Evolutionary conservation across 176 grass and related monocot species (phyloP).

Genomic region (Neostapfia colusana): DNA sequence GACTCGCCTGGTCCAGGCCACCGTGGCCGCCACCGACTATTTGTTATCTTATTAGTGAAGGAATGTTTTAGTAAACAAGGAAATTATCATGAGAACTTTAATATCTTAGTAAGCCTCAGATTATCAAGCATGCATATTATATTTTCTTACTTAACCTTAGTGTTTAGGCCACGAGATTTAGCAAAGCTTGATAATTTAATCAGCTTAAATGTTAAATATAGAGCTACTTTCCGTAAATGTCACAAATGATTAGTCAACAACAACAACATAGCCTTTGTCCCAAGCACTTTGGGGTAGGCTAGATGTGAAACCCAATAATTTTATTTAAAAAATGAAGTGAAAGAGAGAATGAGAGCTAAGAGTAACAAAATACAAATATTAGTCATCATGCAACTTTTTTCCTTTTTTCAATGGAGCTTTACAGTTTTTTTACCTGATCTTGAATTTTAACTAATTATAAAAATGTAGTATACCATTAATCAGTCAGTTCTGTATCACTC

Average conservation of each 20-base stretch:
- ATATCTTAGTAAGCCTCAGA: constrained; percentile 9
- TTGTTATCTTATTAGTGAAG: background rate
- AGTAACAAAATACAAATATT: too few species aligned
- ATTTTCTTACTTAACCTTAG: constrained; percentile 12
- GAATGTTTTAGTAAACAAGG: background rate
- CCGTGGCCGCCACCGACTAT: too few species aligned
- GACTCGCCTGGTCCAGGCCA: too few species aligned
- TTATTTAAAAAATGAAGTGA: too few species aligned
- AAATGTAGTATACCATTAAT: background rate
- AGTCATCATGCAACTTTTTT: background rate
- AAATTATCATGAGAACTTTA: background rate
- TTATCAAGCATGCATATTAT: constrained; percentile 12
- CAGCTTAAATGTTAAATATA: background rate
- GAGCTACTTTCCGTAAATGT: background rate
- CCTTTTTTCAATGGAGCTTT: background rate
- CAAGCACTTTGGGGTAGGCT: too few species aligned
- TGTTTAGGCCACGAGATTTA: background rate
- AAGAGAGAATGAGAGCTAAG: too few species aligned
- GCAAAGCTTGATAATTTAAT: background rate
- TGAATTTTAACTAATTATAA: background rate
- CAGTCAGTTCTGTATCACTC: background rate
- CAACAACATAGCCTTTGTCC: too few species aligned
- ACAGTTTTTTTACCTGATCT: background rate
- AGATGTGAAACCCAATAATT: too few species aligned
- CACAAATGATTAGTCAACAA: background rate